Evolutionary conservation across 1,284 basidiomycete species (phyloP), one percentile per base, ranked within the genome.

Genomic region (Volvariella surrecta): DNA sequence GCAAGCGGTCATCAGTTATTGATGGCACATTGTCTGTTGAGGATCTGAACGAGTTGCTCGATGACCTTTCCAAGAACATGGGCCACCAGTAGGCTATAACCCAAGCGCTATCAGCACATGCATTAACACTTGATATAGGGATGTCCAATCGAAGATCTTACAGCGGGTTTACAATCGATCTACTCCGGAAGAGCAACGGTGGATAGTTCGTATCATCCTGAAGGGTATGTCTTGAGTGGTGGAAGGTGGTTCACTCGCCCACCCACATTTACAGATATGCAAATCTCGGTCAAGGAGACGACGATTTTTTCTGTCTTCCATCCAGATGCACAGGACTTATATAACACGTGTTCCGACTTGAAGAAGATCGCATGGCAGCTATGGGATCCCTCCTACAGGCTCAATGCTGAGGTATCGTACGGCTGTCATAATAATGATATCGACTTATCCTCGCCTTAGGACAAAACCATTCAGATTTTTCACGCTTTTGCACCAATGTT

Each of bases 311-410:
- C 78, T 0, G 82, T 89, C 3, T 89, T 95, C 54, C 93, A 98
- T 58, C 86, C 87, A 1, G 90, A 96, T 51, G 92, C 93, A 0
- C 79, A 87, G 47, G 86, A 89, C 54, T 64, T 95, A 2, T 97
- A 88, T 68, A 96, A 96, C 57, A 90, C 90, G 1, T 96, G 90
- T 57, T 94, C 92, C 0, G 93, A 97, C 59, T 68, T 97, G 31
- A 92, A 92, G 65, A 86, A 88, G 48, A 88, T 98, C 2, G 84
- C 82, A 24, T 95, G 85, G 76, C 77, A 83, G 48, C 64, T 90
- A 0, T 82, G 79, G 67, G 76, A 89, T 55, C 74, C 80, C 1
- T 64, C 65, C 2, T 69, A 67, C 32, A 68, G 82, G 38, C 64
- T 93, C 21, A 74, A 81, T 42, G 71, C 72, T 2, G 73, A 81